Conservation (phyloP, 306 rosid genomes). For the Citrullus amarus region DNA sequence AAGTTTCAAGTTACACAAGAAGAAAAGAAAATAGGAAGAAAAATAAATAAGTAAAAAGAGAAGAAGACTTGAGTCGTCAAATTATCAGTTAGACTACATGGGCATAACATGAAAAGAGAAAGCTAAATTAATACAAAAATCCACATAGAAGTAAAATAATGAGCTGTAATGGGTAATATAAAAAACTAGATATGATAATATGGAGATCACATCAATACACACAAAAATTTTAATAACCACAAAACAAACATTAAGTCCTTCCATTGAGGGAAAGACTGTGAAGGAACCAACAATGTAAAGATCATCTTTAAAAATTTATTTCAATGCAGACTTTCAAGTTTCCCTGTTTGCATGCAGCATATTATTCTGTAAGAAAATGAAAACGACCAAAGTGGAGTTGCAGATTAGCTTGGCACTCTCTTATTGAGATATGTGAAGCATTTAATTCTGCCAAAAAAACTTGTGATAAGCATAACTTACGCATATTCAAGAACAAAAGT, state of each 20-base stretch:
- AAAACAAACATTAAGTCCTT: background rate
- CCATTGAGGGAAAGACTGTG: background rate
- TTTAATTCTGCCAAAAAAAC: background rate
- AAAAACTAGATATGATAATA: background rate
- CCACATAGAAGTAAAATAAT: background rate
- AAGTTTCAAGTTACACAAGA: background rate
- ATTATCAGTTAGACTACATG: background rate
- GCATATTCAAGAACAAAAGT: background rate
- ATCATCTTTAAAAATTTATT: background rate
- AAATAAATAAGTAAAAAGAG: background rate
- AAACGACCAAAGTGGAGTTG: background rate
- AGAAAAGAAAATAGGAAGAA: background rate
- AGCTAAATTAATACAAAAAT: constrained; percentile 1
- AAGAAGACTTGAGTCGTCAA: background rate
- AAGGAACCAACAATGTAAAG: background rate
- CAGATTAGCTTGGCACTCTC: background rate
- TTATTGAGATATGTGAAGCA: background rate
- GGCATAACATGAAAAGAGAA: background rate
- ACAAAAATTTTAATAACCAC: background rate
- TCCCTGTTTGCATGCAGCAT: background rate
- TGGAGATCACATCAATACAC: background rate
- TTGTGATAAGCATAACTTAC: background rate
- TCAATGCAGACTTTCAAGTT: background rate
- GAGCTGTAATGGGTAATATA: background rate
- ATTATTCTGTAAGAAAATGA: background rate